phyloP scores from a whole-genome alignment of 768 basidiomycete species.

The Trametes villosa region DNA sequence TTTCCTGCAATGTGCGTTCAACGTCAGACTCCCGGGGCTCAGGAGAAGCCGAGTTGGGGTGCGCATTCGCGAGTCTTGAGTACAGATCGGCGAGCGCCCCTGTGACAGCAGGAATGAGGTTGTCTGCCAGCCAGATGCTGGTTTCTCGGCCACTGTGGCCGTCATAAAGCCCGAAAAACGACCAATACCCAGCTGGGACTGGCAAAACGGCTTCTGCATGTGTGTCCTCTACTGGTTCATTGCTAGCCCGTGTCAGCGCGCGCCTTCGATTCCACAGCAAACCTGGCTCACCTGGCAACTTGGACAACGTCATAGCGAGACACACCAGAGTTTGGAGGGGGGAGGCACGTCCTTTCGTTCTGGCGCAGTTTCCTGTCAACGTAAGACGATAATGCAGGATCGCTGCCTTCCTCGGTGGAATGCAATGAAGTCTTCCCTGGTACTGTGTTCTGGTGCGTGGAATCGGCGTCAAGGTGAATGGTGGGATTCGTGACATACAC shows the following conservation, averaged over 20 bases:
- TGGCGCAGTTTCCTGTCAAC: not conserved
- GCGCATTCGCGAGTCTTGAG: not conserved
- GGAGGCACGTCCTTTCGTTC: not conserved
- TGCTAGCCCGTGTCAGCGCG: not conserved
- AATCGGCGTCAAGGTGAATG: not conserved
- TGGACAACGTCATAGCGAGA: not conserved
- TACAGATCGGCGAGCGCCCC: constrained; percentile 32
- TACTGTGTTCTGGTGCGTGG: too few relatives aligned
- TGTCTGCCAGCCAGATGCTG: constrained; percentile 37
- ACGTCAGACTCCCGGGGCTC: constrained; percentile 34
- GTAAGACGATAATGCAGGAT: not conserved
- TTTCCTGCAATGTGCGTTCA: constrained; percentile 40
- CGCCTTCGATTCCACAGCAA: too few relatives aligned
- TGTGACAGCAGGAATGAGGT: constrained; percentile 34
- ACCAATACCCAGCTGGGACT: constrained; percentile 35
- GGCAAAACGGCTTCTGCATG: constrained; percentile 25
- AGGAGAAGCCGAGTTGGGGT: not conserved
- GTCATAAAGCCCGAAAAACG: constrained; percentile 40
- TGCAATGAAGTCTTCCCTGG: too few relatives aligned
- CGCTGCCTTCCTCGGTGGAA: not conserved
- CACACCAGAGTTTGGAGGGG: not conserved
- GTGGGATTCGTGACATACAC: not conserved
- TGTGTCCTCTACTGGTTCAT: constrained; percentile 4
- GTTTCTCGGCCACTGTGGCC: constrained; percentile 40
- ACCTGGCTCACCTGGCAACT: not conserved